Conservation (phyloP, 495 filamentous ascomycete genomes). For the Saxophila tyrrhenica region DNA sequence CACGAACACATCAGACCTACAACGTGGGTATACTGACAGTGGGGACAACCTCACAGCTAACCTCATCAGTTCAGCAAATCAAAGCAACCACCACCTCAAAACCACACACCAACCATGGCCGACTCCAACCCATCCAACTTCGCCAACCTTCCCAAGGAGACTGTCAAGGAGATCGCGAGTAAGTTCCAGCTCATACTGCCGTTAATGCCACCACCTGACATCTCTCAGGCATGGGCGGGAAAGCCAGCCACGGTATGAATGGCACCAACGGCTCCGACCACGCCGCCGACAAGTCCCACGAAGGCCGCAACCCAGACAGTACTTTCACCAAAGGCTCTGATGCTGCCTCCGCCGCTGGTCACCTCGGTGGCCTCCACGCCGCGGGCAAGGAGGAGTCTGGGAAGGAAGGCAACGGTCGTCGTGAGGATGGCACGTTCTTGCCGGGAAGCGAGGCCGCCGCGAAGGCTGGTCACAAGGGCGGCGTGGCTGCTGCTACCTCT, state of each 20-base stretch:
- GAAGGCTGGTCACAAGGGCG: slow-evolving; percentile 12
- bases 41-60: no score
- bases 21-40: no score
- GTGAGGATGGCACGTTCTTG: slow-evolving; percentile 12
- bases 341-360: slow-evolving; percentile 18
- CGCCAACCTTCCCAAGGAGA: slow-evolving; percentile 2
- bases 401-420: slow-evolving; percentile 4
- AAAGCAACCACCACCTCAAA: neutral
- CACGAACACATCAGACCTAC: neutral
- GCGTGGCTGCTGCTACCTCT: neutral
- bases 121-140: slow-evolving; percentile 3
- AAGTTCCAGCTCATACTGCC: neutral
- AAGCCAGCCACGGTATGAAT: neutral
- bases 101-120: neutral
- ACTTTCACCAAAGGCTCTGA: slow-evolving; percentile 19
- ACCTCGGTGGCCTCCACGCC: slow-evolving; percentile 8
- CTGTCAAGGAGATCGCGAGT: slow-evolving; percentile 1
- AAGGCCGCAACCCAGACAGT: slow-evolving; percentile 14
- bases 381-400: slow-evolving; percentile 3
- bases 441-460: slow-evolving; percentile 11
- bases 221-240: slow-evolving; percentile 3
- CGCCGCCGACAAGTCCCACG: neutral
- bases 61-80: no score
- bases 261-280: neutral
- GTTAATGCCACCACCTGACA: neutral